Percentiles rank a stretch among this genome's conserved stretches.
These are phyloP conservation scores for Fusarium marasasianum DNA, from an alignment of 2,329 filamentous ascomycete genomes.

Conservation along the genomic window DNA sequence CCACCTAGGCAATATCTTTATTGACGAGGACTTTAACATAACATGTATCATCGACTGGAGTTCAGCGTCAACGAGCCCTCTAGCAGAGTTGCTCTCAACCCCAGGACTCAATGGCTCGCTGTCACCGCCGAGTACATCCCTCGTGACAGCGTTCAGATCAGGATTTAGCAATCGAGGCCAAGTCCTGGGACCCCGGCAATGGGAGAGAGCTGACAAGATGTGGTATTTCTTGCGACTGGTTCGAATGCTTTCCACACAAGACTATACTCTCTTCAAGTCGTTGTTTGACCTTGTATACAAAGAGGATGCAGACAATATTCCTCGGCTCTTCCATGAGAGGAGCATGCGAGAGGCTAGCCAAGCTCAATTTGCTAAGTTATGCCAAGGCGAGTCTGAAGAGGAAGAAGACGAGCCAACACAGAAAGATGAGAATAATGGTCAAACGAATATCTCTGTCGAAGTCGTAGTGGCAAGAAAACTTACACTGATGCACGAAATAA, in stretches of 20 bases:
- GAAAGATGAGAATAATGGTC: accelerated
- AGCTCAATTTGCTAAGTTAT: not conserved
- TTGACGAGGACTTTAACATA: not conserved
- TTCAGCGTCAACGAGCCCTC: not conserved
- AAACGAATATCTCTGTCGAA: not conserved
- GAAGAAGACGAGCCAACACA: not conserved
- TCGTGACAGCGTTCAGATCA: not conserved
- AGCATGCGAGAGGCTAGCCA: not conserved
- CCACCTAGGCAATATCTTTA: not conserved
- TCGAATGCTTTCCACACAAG: not conserved
- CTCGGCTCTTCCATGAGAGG: not conserved
- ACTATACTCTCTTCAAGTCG: not conserved
- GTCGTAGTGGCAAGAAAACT: not conserved
- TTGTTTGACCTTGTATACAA: not conserved
- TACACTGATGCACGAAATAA: not conserved
- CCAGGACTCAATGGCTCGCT: not conserved
- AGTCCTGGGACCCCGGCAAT: not conserved
- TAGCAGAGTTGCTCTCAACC: not conserved
- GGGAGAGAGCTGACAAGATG: not conserved
- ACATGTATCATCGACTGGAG: not conserved
- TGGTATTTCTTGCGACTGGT: not conserved
- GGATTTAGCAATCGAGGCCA: not conserved
- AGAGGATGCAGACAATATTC: not conserved
- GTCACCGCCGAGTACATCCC: not conserved
- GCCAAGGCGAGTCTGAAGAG: not conserved